Percentiles rank a stretch among this genome's conserved stretches.
These are phyloP conservation scores for Polygonum aviculare DNA, from an alignment of 148 eudicot genomes.

Conservation along the genomic window DNA sequence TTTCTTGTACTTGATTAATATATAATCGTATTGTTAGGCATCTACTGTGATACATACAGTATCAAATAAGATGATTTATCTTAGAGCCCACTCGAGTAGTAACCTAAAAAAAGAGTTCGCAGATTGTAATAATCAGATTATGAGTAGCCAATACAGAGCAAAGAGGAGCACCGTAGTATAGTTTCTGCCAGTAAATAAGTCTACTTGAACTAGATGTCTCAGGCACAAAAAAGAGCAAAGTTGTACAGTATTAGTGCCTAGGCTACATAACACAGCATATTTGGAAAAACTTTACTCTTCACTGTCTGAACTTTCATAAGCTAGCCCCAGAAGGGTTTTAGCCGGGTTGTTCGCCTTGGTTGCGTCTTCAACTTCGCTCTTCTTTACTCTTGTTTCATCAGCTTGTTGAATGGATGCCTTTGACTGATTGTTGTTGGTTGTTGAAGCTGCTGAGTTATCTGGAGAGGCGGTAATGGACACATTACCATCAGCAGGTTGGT, in stretches of 20 bases:
- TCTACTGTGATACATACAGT: too few relatives aligned
- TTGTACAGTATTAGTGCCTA: not conserved
- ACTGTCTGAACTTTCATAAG: constrained; percentile 79
- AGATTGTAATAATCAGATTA: too few relatives aligned
- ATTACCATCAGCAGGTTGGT: constrained; percentile 22
- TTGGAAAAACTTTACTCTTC: constrained; percentile 29
- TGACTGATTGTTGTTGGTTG: constrained; percentile 16
- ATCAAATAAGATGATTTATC: too few relatives aligned
- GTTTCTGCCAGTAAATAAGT: not conserved
- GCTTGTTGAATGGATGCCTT: constrained; percentile 13
- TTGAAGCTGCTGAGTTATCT: constrained; percentile 8
- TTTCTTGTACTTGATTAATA: too few relatives aligned
- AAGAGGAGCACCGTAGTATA: not conserved
- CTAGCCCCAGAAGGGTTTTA: constrained; percentile 56
- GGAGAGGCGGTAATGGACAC: constrained; percentile 11
- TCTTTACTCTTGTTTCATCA: constrained; percentile 14
- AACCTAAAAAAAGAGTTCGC: too few relatives aligned
- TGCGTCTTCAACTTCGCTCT: constrained; percentile 19
- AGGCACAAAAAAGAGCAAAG: not conserved
- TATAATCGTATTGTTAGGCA: too few relatives aligned
- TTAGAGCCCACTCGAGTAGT: too few relatives aligned
- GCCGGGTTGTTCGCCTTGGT: constrained; percentile 35
- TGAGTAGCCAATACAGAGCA: not conserved
- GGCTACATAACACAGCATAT: not conserved
- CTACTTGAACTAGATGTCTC: constrained; percentile 1